Evolutionary conservation across 2,329 filamentous ascomycete genomes (phyloP).

Genomic region (Zymoseptoria passerinii): DNA sequence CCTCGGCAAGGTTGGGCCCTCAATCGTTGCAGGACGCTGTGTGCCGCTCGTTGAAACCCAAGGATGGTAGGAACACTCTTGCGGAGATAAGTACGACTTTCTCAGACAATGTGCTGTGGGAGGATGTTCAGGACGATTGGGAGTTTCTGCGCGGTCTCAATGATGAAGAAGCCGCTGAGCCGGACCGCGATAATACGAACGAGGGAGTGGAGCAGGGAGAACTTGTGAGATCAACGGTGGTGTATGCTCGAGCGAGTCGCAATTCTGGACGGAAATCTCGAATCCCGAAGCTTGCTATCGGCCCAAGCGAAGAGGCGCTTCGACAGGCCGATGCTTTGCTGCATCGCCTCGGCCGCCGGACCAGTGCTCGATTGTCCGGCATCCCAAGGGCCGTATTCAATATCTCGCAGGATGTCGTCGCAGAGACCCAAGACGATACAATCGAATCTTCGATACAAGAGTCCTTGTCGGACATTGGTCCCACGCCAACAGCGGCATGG

Average conservation of each 20-base stretch:
- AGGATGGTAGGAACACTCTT: conserved; percentile 49
- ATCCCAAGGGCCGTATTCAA: not conserved
- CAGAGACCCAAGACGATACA: conserved; percentile 8
- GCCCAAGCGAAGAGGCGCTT: conserved; percentile 15
- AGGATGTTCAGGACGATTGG: conserved; percentile 12
- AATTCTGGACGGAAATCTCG: conserved; percentile 7
- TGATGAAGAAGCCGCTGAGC: not conserved
- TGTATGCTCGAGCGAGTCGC: conserved; percentile 13
- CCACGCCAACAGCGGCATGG: conserved; percentile 19
- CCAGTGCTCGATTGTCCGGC: not conserved
- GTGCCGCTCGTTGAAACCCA: conserved; percentile 31
- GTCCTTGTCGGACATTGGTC: conserved; percentile 11
- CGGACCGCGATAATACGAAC: not conserved
- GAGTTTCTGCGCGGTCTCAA: conserved; percentile 5
- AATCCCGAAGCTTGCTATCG: conserved; percentile 7
- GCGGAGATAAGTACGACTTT: not conserved
- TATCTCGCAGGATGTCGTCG: conserved; percentile 1
- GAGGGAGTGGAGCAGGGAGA: not conserved
- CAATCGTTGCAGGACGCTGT: conserved; percentile 7
- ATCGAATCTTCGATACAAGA: conserved; percentile 1
- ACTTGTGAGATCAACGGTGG: not conserved
- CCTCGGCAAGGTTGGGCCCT: conserved; percentile 44
- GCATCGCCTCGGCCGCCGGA: conserved; percentile 1
- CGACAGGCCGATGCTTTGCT: conserved; percentile 13
- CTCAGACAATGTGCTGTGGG: not conserved